Evolutionary conservation across 345 rosid genomes (phyloP).

Genomic region (Lepidium aucheri): DNA sequence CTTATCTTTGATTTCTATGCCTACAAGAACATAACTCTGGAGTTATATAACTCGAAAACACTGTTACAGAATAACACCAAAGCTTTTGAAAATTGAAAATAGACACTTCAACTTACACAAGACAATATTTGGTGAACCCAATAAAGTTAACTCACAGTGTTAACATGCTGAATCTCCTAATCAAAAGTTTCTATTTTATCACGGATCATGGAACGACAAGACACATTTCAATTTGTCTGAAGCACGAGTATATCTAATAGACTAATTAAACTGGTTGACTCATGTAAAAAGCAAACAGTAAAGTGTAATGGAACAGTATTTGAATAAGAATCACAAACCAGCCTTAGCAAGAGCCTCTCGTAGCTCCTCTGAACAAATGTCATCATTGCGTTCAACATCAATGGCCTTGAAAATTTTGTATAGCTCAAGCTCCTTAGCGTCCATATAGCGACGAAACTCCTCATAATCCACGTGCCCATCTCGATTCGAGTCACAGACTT

Average conservation of each 20-base stretch:
- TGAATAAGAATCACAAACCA: slow-evolving; percentile 39
- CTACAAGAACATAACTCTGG: slow-evolving; percentile 43
- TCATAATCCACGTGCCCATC: slow-evolving; percentile 85
- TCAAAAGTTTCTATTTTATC: neutral
- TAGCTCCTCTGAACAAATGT: slow-evolving; percentile 82
- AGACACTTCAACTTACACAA: neutral
- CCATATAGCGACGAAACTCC: slow-evolving; percentile 90
- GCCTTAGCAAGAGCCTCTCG: slow-evolving; percentile 78
- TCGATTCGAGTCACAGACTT: slow-evolving; percentile 68
- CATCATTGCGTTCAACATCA: slow-evolving; percentile 73
- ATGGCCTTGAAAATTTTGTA: slow-evolving; percentile 58
- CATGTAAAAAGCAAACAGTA: neutral
- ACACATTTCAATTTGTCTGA: neutral
- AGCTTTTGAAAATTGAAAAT: neutral
- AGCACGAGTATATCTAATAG: neutral
- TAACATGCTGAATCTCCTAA: neutral
- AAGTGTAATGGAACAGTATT: neutral
- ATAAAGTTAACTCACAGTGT: neutral
- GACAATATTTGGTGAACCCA: neutral
- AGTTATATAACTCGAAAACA: slow-evolving; percentile 32
- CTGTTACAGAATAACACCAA: neutral
- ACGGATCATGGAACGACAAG: neutral
- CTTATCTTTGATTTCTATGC: slow-evolving; percentile 80
- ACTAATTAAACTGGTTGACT: neutral
- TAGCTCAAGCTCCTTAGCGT: slow-evolving; percentile 68